Percentiles rank a stretch among this genome's conserved stretches.
phyloP scores from a whole-genome alignment of 106 monocot species.

The Phalaenopsis equestris region DNA sequence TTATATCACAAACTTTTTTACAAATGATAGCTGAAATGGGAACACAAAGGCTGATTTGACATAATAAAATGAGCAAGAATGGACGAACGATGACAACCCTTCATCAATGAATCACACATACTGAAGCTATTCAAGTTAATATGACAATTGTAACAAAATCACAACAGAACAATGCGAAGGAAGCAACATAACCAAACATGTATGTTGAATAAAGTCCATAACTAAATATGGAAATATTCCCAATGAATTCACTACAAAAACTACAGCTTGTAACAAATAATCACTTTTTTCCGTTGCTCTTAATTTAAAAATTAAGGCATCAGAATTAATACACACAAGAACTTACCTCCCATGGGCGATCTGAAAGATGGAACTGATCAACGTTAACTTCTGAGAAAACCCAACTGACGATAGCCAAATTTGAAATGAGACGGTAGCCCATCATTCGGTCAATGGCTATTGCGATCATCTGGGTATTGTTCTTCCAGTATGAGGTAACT shows the following conservation, averaged over 20 bases:
- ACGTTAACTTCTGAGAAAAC: conserved; percentile 64
- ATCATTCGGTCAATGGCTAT: conserved; percentile 85
- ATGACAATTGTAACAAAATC: not conserved
- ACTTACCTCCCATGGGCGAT: conserved; percentile 89
- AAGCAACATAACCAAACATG: too few species aligned
- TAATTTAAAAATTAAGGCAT: not conserved
- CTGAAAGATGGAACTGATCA: conserved; percentile 76
- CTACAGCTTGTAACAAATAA: not conserved
- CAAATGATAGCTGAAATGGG: not conserved
- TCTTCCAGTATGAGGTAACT: conserved; percentile 81
- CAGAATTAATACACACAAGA: conserved; percentile 4
- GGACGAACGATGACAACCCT: too few species aligned
- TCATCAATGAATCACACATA: not conserved
- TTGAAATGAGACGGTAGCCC: conserved; percentile 79
- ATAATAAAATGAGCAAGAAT: not conserved
- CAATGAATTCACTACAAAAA: not conserved
- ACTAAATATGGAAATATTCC: not conserved
- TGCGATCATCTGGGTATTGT: conserved; percentile 82
- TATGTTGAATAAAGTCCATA: not conserved
- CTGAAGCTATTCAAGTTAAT: not conserved
- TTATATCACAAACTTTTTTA: not conserved
- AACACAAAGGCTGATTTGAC: not conserved
- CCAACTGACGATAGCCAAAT: conserved; percentile 85
- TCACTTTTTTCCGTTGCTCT: not conserved
- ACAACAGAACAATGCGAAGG: too few species aligned